phyloP scores from a whole-genome alignment of 176 grass and related monocot genomes.

The Echinochloa phyllopogon region DNA sequence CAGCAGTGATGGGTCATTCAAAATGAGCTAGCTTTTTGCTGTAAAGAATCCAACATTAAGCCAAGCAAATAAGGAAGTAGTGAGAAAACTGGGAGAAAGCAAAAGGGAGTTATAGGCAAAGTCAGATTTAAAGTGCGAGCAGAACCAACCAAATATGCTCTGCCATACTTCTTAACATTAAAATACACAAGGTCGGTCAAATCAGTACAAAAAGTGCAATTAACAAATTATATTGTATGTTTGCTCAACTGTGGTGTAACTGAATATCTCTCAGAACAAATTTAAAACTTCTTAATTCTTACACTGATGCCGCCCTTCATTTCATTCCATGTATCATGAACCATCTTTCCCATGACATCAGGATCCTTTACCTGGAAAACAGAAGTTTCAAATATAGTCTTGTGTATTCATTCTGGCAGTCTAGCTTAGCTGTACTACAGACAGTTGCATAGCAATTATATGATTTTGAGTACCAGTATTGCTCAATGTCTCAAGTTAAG shows the following conservation, averaged over 20 bases:
- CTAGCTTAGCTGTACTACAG: not conserved
- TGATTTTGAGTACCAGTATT: not conserved
- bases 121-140: not conserved
- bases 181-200: not conserved
- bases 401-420: not conserved
- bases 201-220: constrained; percentile 4
- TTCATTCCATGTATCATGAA: constrained; percentile 79
- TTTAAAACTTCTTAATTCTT: constrained; percentile 49
- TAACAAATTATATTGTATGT: not conserved
- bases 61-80: not conserved
- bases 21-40: constrained; percentile 20
- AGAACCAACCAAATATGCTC: constrained; percentile 17
- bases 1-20: not conserved
- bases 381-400: constrained; percentile 26
- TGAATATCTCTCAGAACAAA: not conserved
- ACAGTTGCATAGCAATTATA: not conserved
- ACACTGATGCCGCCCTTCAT: constrained; percentile 63
- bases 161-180: not conserved
- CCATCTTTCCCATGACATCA: constrained; percentile 65
- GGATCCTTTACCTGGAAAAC: constrained; percentile 84
- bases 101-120: not conserved
- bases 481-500: not conserved
- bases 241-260: not conserved
- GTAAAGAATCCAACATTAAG: not conserved
- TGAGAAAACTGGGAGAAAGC: not conserved